Evolutionary conservation across 179 eudicot genomes (phyloP), one percentile per base, ranked within the genome.

Genomic region (Silene coronaria): DNA sequence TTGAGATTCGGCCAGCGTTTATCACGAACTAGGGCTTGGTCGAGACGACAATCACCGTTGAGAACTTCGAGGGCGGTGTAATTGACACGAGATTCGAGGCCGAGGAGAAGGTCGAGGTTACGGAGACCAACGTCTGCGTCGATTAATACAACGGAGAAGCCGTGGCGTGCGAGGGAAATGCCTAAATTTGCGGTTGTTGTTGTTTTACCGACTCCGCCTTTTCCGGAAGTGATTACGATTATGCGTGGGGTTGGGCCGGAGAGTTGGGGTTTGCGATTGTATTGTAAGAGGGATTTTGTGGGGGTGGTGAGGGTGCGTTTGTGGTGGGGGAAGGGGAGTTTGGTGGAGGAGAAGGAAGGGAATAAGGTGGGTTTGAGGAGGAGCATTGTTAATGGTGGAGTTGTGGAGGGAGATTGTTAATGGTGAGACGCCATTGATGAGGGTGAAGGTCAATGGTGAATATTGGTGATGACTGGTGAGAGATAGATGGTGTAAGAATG

Each of bases 151-250:
- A 91, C 97, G 61, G 96, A 92, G 86, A 90, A 89, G 70, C 97
- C 97, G 67, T 87, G 84, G 27, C 97, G 92, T 22, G 99, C 99
- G 36, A 95, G 85, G 42, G 99, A 95, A 77, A 95, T 91, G 74
- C 96, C 95, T 36, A 95, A 77, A 75, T 95, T 95, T 42, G 99
- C 99, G 67, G 99, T 92, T 73, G 99, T 95, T 73, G 99, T 95
- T 30, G 99, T 95, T 68, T 95, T 95, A 0, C 99, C 99, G n/a
- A 95, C 99, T 22, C 99, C 99, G 55, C 99, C 99, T 71, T 95
- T 92, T 9, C 99, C 99, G 81, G 99, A 95, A 58, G 99, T 95
- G 74, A 95, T 89, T 60, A 95, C 99, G 66, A 95, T 91, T 12
- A 93, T 91, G 3, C 99, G 80, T 1, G 99, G 99, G 0, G 96